Conservation (phyloP, 2,329 filamentous ascomycete genomes). For the Geosmithia morbida region DNA sequence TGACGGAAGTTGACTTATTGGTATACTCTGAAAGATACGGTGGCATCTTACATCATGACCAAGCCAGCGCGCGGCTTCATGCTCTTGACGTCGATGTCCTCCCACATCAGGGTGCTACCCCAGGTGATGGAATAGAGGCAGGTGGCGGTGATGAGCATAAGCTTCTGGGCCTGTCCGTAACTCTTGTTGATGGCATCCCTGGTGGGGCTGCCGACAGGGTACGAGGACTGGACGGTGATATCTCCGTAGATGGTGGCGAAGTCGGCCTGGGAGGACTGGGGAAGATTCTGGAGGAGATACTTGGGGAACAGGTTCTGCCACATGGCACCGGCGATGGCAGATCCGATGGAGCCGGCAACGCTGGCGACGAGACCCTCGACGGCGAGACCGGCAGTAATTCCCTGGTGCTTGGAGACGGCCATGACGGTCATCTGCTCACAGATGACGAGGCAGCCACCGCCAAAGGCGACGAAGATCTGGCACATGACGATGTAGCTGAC, state of each 20-base stretch:
- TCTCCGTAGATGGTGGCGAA: conserved; percentile 28
- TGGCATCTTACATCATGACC: conserved; percentile 10
- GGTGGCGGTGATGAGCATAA: conserved; percentile 21
- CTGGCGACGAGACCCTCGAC: conserved; percentile 45
- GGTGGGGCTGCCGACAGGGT: conserved; percentile 30
- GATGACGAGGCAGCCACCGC: conserved; percentile 44
- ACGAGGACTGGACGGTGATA: conserved; percentile 38
- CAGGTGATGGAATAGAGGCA: background rate
- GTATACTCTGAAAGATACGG: too few relatives aligned
- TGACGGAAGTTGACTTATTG: too few relatives aligned
- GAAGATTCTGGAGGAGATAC: conserved; percentile 33
- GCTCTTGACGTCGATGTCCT: background rate
- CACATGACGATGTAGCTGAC: conserved; percentile 43
- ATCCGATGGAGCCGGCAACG: conserved; percentile 45
- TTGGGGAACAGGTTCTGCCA: conserved; percentile 46
- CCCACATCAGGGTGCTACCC: background rate
- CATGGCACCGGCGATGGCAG: conserved; percentile 46
- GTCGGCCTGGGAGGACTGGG: conserved; percentile 13
- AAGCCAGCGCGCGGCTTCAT: conserved; percentile 1
- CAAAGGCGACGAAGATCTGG: conserved; percentile 47
- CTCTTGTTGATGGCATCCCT: conserved; percentile 43
- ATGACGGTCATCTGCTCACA: conserved; percentile 46
- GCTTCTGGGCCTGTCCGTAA: conserved; percentile 38
- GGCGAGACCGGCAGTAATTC: conserved; percentile 46
- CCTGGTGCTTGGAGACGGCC: conserved; percentile 43